Evolutionary conservation across 139 green algal species (phyloP).

Genomic region (Bryopsis sp.): DNA sequence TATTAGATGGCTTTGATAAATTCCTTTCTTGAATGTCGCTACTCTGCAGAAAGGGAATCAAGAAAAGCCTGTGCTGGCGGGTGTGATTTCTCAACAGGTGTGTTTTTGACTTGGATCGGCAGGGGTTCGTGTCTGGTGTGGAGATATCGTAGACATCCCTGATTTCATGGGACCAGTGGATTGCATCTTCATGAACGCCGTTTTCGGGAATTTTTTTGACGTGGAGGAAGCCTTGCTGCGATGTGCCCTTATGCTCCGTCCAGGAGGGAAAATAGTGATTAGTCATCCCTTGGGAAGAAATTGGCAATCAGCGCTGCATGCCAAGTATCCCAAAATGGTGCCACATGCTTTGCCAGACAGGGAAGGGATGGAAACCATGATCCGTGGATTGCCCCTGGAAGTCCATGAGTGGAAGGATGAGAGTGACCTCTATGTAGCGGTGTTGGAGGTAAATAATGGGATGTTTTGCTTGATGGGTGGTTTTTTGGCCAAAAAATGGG

Average conservation of each 20-base stretch:
- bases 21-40: no score
- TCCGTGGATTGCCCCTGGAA: neutral
- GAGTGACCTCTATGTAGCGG: neutral
- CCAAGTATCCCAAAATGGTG: neutral
- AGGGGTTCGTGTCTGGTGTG: neutral
- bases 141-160: slow-evolving; percentile 5
- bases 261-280: neutral
- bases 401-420: neutral
- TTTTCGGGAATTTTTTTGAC: slow-evolving; percentile 5
- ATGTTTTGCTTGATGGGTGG: no score
- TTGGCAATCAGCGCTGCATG: neutral
- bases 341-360: neutral
- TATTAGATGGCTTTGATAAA: no score
- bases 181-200: neutral
- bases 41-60: no score
- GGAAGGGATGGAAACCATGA: neutral
- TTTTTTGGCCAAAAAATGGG: no score
- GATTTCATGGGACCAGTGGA: slow-evolving; percentile 5
- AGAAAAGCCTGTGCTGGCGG: no score
- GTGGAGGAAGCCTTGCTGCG: neutral
- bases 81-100: no score
- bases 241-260: neutral
- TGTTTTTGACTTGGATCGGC: neutral
- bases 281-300: neutral
- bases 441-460: no score